Evolutionary conservation across 2,329 filamentous ascomycete species (phyloP).

Genomic region (Sclerotiophoma versabilis): DNA sequence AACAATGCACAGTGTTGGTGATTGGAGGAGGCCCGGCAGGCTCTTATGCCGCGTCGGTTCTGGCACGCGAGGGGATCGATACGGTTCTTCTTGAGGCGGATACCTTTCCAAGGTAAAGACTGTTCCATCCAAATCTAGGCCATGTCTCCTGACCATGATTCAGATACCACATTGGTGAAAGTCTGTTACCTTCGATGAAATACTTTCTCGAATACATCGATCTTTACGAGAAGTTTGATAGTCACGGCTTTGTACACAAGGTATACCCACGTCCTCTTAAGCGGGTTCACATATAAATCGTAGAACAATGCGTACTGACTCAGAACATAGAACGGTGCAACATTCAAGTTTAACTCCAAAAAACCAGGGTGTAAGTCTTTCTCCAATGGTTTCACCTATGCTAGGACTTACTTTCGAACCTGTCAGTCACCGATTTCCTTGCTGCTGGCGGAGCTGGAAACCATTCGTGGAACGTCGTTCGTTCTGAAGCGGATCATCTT

Average conservation of each 20-base stretch:
- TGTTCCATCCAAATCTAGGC: slow-evolving; percentile 42
- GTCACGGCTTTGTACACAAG: slow-evolving; percentile 23
- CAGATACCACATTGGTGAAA: slow-evolving; percentile 36
- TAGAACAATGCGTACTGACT: background rate
- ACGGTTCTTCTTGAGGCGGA: slow-evolving; percentile 56
- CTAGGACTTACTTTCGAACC: background rate
- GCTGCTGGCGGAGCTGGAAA: slow-evolving; percentile 23
- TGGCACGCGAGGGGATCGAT: slow-evolving; percentile 57
- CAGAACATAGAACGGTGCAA: background rate
- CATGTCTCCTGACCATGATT: background rate
- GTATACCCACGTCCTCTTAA: slow-evolving; percentile 1
- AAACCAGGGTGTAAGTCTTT: slow-evolving; percentile 15
- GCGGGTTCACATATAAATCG: background rate
- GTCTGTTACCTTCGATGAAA: slow-evolving; percentile 24
- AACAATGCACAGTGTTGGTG: slow-evolving; percentile 69
- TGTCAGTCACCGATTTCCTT: slow-evolving; percentile 34
- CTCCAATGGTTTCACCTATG: too few relatives aligned
- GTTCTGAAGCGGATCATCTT: slow-evolving; percentile 40
- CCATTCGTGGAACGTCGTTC: slow-evolving; percentile 40
- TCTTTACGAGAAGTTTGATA: slow-evolving; percentile 20
- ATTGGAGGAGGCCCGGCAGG: slow-evolving; percentile 57
- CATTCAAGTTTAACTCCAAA: background rate
- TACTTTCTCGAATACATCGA: slow-evolving; percentile 23
- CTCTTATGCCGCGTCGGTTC: slow-evolving; percentile 53
- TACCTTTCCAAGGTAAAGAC: slow-evolving; percentile 25